These are phyloP conservation scores for Salix udensis DNA, from an alignment of 345 rosid species.

Conservation along the genomic window DNA sequence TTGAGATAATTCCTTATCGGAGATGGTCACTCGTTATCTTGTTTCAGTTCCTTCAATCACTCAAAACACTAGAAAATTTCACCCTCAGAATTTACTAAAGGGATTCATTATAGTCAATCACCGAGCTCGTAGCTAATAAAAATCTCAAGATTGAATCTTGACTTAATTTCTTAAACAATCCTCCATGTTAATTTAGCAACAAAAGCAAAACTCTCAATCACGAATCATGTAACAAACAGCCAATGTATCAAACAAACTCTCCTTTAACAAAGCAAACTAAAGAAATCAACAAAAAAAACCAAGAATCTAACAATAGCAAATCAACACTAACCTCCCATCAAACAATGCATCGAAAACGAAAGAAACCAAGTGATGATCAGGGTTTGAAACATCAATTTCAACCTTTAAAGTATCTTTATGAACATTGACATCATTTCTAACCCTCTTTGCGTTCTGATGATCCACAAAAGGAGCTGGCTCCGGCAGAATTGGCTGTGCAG, in stretches of 20 bases:
- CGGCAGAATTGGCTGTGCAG: slow-evolving; percentile 27
- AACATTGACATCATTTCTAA: slow-evolving; percentile 84
- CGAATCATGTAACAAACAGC: slow-evolving; percentile 5
- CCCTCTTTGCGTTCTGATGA: slow-evolving; percentile 83
- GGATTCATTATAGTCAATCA: not conserved
- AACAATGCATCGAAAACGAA: slow-evolving; percentile 80
- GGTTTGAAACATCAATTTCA: slow-evolving; percentile 57
- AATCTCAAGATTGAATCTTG: slow-evolving; percentile 1
- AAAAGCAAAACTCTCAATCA: slow-evolving; percentile 3
- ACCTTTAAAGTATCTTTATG: slow-evolving; percentile 73
- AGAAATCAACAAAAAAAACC: not conserved
- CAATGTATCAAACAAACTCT: not conserved
- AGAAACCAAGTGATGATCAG: slow-evolving; percentile 70
- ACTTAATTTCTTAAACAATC: slow-evolving; percentile 5
- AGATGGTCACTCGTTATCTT: not conserved
- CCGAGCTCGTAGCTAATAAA: not conserved
- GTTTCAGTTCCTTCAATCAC: not conserved
- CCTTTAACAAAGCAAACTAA: not conserved
- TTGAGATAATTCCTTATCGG: not conserved
- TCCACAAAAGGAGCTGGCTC: slow-evolving; percentile 69
- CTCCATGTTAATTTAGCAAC: not conserved
- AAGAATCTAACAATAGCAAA: not conserved
- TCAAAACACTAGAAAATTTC: not conserved
- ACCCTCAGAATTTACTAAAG: slow-evolving; percentile 1
- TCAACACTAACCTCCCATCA: slow-evolving; percentile 67